These are phyloP conservation scores for Xerocomus nothofagi DNA, from an alignment of 1,284 basidiomycete genomes.

Conservation along the genomic window DNA sequence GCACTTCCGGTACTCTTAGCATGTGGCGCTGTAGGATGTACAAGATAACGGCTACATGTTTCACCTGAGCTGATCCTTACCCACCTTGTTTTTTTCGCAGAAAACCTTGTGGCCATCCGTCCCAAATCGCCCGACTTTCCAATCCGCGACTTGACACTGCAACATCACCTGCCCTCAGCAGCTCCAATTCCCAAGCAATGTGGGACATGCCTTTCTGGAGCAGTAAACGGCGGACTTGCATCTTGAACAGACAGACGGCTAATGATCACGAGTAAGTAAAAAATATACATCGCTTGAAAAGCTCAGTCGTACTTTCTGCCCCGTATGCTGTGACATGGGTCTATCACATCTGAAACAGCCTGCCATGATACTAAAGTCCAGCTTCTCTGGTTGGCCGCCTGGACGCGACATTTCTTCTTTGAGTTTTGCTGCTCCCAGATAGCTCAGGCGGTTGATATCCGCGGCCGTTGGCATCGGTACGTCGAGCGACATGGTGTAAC, in stretches of 20 bases:
- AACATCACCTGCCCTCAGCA: background rate
- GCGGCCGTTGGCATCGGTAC: conserved; percentile 24
- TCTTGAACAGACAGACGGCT: conserved; percentile 32
- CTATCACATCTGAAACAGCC: conserved; percentile 24
- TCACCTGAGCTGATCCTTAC: conserved; percentile 5
- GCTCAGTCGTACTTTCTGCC: conserved; percentile 21
- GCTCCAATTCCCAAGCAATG: background rate
- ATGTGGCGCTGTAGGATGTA: conserved; percentile 37
- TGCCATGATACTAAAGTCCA: conserved; percentile 29
- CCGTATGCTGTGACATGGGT: conserved; percentile 8
- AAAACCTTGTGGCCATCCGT: conserved; percentile 36
- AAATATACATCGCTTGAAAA: background rate
- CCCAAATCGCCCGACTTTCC: conserved; percentile 32
- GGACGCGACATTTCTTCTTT: conserved; percentile 29
- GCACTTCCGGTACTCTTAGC: conserved; percentile 33
- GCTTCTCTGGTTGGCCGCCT: conserved; percentile 30
- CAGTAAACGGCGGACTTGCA: conserved; percentile 34
- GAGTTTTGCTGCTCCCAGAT: conserved; percentile 31
- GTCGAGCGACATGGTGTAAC: conserved; percentile 22
- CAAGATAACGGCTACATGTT: background rate
- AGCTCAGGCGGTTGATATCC: conserved; percentile 32
- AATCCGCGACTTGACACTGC: conserved; percentile 34
- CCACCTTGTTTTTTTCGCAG: conserved; percentile 39
- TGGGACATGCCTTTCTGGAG: conserved; percentile 27
- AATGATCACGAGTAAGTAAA: conserved; percentile 1